Base-by-base conservation (phyloP, 2,329 filamentous ascomycete genomes). In the Chaetomium globosum region DNA sequence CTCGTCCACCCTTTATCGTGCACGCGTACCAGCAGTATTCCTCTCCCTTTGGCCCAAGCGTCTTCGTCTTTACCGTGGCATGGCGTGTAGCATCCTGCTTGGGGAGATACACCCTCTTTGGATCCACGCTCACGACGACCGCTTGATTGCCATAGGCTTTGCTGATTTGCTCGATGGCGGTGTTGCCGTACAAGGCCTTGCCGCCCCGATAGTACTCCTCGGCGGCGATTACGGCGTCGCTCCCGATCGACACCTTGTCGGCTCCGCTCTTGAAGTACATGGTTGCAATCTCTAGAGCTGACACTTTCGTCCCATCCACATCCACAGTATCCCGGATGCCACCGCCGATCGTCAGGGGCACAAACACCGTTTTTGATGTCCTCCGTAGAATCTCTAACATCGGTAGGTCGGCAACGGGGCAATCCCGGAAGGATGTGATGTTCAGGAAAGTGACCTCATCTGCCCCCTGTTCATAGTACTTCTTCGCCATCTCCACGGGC, bases 371-470 rank as follows among this genome's bases (percentile, higher is more conserved):
- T 75, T 92, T 86, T 10, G 93, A 95, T 0, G 94, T 92, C 70
- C 87, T 86, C 56, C 93, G 87, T 56, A 99, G 82, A 62, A 99
- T 89, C 79, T 99, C 94, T 59, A 99, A 87, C 95, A 99, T 99
- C 8, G 95, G 95, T 3, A 93, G 82, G 79, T 99, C 95, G 70
- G 89, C 91, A 13, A 98, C 79, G 8, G 95, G 95, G 70, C 93
- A 96, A 80, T 98, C 95, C 68, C 95, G 89, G 85, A 99, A 99
- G 23, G 90, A 95, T 1, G 94, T 99, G 75, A 99, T 99, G 83
- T 99, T 99, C 71, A 99, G 84, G 78, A 99, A 99, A 0, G 94
- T 97, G 63, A 99, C 86, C 79, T 99, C 95, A 78, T 99, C 95
- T 13, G 95, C 93, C 66, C 95, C 95, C 79, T 97, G 92, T 74